A percentile compares a stretch with the other conserved stretches of the same genome.
Evolutionary conservation across 768 basidiomycete genomes (phyloP).

Genomic region (Coprinopsis marcescibilis): DNA sequence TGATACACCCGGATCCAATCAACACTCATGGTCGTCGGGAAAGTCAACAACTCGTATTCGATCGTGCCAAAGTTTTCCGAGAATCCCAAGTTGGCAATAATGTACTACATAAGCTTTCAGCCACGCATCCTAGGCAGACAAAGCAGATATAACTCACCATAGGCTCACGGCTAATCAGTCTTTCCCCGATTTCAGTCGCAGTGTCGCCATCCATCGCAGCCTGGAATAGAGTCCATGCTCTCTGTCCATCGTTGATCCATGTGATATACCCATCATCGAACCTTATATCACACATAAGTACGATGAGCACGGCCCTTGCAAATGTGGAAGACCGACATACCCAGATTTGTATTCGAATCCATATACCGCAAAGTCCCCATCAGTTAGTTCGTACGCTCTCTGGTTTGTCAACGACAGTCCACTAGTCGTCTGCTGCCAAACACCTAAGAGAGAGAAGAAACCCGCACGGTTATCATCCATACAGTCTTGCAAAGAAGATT

Average conservation of each 20-base stretch:
- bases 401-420: slow-evolving; percentile 57
- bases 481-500: too few relatives aligned
- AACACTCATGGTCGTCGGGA: slow-evolving; percentile 55
- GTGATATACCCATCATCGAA: slow-evolving; percentile 50
- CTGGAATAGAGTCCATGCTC: slow-evolving; percentile 51
- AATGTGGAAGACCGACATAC: slow-evolving; percentile 16
- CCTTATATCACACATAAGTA: slow-evolving; percentile 12
- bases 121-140: background rate
- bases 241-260: slow-evolving; percentile 60
- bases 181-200: slow-evolving; percentile 40
- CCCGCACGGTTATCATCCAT: too few relatives aligned
- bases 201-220: slow-evolving; percentile 46
- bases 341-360: slow-evolving; percentile 50
- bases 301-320: background rate
- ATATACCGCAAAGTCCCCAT: slow-evolving; percentile 25
- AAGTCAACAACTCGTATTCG: slow-evolving; percentile 43
- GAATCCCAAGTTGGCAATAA: slow-evolving; percentile 64
- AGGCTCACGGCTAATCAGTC: slow-evolving; percentile 61
- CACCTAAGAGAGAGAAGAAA: slow-evolving; percentile 10
- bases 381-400: slow-evolving; percentile 51
- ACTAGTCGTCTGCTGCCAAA: slow-evolving; percentile 73
- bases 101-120: slow-evolving; percentile 41
- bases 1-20: slow-evolving; percentile 80
- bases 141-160: slow-evolving; percentile 42
- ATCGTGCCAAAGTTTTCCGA: slow-evolving; percentile 57